Conservation (phyloP, 306 rosid genomes). For the Casuarina cunninghamiana region DNA sequence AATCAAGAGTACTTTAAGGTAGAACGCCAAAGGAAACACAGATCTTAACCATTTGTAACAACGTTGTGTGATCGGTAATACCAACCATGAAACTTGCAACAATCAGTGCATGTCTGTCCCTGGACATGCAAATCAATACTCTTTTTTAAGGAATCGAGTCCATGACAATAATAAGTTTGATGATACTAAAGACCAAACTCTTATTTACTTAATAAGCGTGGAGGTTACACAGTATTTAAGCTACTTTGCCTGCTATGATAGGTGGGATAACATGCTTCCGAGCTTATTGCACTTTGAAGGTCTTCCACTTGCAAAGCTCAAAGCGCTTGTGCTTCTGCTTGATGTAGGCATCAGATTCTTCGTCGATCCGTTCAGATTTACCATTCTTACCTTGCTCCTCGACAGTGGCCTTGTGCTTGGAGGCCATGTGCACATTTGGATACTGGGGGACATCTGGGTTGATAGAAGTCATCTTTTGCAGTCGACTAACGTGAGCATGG, state of each 20-base stretch:
- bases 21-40: too few species aligned
- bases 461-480: conserved; percentile 31
- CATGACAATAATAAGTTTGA: neutral
- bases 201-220: conserved; percentile 13
- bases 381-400: conserved; percentile 32
- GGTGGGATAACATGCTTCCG: neutral
- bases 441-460: conserved; percentile 42
- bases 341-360: conserved; percentile 12
- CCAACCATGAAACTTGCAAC: too few species aligned
- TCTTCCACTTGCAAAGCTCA: neutral
- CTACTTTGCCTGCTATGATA: conserved; percentile 18
- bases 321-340: neutral
- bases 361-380: conserved; percentile 29
- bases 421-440: conserved; percentile 22
- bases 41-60: too few species aligned
- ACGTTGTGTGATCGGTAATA: too few species aligned
- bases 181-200: neutral
- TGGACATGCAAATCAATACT: too few species aligned
- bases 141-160: too few species aligned
- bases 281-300: neutral
- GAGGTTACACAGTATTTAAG: neutral
- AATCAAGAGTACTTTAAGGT: too few species aligned
- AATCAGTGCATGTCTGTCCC: too few species aligned
- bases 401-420: conserved; percentile 28
- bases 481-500: conserved; percentile 27